Conservation (phyloP, 2,329 filamentous ascomycete species). For the Zasmidium citrigriseum region DNA sequence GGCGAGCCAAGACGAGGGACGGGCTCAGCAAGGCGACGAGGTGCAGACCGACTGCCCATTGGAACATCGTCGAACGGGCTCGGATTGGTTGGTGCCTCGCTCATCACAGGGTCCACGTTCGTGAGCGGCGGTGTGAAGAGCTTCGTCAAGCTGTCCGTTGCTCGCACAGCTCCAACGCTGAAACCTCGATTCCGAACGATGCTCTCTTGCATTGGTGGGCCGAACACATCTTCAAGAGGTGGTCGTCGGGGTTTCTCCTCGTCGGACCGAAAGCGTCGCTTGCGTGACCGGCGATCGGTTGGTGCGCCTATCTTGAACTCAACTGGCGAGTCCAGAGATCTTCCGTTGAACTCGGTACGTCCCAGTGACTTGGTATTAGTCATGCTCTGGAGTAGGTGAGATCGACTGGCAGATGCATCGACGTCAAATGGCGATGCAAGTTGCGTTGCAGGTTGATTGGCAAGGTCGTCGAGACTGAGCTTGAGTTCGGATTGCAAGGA, state of each 20-base stretch:
- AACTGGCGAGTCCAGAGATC: slow-evolving; percentile 54
- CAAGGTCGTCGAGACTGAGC: slow-evolving; percentile 30
- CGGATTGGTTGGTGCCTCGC: slow-evolving; percentile 27
- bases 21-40: slow-evolving; percentile 40
- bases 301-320: slow-evolving; percentile 53
- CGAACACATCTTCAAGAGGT: slow-evolving; percentile 48
- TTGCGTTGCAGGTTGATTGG: slow-evolving; percentile 17
- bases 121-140: slow-evolving; percentile 52
- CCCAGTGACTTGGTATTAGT: slow-evolving; percentile 35
- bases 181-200: slow-evolving; percentile 63
- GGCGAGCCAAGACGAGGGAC: slow-evolving; percentile 50
- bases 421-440: slow-evolving; percentile 49
- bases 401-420: slow-evolving; percentile 20
- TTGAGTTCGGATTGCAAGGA: slow-evolving; percentile 51
- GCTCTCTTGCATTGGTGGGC: slow-evolving; percentile 52
- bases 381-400: slow-evolving; percentile 37
- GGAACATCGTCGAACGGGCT: slow-evolving; percentile 16
- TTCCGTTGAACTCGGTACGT: slow-evolving; percentile 31
- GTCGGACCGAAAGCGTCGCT: slow-evolving; percentile 60
- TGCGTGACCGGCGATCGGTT: slow-evolving; percentile 55
- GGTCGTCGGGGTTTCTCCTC: slow-evolving; percentile 49
- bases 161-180: slow-evolving; percentile 59
- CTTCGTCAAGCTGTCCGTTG: slow-evolving; percentile 53
- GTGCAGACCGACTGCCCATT: slow-evolving; percentile 31
- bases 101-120: slow-evolving; percentile 30